Percentiles rank a stretch among this genome's conserved stretches.
These are phyloP conservation scores for Toxoplasma gondii DNA, from an alignment of 169 alveolate species.

Conservation along the genomic window DNA sequence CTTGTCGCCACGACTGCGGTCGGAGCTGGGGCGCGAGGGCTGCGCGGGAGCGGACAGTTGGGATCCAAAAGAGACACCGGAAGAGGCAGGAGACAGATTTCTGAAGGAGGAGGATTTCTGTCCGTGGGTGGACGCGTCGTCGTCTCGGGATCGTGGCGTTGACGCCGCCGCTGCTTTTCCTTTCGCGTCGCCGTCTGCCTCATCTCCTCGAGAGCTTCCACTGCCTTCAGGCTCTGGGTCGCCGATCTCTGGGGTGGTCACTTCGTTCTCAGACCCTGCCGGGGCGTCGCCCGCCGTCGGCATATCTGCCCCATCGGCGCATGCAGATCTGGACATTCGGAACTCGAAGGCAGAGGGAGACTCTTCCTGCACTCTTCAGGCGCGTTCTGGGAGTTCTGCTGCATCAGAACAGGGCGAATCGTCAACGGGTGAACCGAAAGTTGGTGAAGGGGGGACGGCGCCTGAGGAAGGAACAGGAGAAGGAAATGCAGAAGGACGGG, in stretches of 20 bases:
- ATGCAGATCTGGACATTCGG: neutral
- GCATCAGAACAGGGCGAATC: too few species aligned
- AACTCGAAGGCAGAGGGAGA: neutral
- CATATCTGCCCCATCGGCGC: neutral
- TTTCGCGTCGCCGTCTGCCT: neutral
- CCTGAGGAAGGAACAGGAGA: too few species aligned
- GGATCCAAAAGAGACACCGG: neutral
- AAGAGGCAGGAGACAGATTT: neutral
- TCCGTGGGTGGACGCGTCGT: conserved; percentile 24
- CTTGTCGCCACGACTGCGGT: neutral
- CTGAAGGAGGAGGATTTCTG: neutral
- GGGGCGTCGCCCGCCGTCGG: neutral
- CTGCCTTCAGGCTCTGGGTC: neutral
- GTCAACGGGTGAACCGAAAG: too few species aligned
- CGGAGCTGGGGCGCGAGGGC: neutral
- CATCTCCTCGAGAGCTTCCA: neutral
- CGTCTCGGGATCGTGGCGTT: neutral
- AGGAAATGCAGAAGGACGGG: too few species aligned
- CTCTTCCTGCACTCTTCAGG: neutral
- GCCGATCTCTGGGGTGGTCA: neutral
- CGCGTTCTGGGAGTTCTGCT: neutral
- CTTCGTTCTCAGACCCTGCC: neutral
- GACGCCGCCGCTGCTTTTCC: neutral
- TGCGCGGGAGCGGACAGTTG: neutral
- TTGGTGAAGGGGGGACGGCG: too few species aligned